Conservation (phyloP, 768 basidiomycete genomes). For the Hydnum rufescens region DNA sequence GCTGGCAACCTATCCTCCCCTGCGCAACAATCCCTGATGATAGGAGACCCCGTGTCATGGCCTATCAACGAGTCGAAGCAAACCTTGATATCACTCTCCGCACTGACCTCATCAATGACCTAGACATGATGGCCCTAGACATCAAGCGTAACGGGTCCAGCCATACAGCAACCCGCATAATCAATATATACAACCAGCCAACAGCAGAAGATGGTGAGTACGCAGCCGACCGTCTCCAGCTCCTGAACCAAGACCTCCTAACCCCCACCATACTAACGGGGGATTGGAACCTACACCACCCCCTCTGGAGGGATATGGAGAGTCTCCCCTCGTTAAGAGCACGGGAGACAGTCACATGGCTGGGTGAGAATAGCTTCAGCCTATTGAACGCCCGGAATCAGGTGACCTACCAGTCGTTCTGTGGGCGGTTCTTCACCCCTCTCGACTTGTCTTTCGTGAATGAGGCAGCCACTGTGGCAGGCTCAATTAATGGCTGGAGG, state of each 20-base stretch:
- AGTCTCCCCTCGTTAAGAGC: not conserved
- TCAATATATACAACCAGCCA: slow-evolving; percentile 4
- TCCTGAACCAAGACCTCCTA: not conserved
- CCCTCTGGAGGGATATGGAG: not conserved
- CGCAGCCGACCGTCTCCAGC: not conserved
- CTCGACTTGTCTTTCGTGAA: slow-evolving; percentile 5
- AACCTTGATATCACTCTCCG: slow-evolving; percentile 1
- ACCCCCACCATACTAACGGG: slow-evolving; percentile 3
- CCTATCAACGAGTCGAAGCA: not conserved
- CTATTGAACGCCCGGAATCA: slow-evolving; percentile 2
- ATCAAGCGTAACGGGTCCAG: not conserved
- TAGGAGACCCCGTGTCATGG: slow-evolving; percentile 1
- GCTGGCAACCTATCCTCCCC: slow-evolving; percentile 4
- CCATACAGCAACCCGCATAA: not conserved
- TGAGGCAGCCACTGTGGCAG: not conserved
- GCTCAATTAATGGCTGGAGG: not conserved
- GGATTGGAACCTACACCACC: slow-evolving; percentile 6
- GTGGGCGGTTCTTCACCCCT: not conserved
- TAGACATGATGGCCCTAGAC: not conserved
- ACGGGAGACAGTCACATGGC: not conserved
- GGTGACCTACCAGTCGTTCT: slow-evolving; percentile 1
- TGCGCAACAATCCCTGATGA: not conserved
- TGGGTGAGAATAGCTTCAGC: not conserved
- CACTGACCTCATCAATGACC: slow-evolving; percentile 4
- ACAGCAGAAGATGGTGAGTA: not conserved